Evolutionary conservation across 768 basidiomycete genomes (phyloP), one percentile per base, ranked within the genome.

Genomic region (Tylopilus sp.): DNA sequence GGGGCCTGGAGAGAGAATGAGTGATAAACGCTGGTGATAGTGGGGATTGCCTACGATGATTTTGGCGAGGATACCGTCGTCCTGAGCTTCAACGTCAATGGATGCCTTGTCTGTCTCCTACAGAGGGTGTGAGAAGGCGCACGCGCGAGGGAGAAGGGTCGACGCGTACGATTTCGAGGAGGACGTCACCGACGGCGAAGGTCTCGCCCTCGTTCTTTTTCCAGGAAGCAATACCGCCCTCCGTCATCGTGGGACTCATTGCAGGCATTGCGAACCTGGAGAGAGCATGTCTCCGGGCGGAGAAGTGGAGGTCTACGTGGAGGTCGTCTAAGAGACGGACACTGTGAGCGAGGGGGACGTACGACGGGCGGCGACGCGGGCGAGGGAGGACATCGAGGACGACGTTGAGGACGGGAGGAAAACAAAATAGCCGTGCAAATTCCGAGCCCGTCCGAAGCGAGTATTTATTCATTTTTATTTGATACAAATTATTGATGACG

Each of bases 31-130:
- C 0, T 21, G 16, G 41, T 11, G 12, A 26, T 19, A 11, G 19
- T 9, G 4, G 28, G 17, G 26, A 25, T 75, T 37, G 28, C 91
- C 53, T 74, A 94, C 95, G 50, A 99, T 86, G 61, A 99, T 97
- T 82, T 98, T 98, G 47, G 90, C 95, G 54, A 99, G 76, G 58
- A 98, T 74, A 61, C 97, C 97, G 62, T 99, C 97, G 38, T 98
- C 97, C 76, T 95, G 95, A 10, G 97, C 93, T 75, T 99, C 97
- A 31, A 99, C 96, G 75, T 99, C 97, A 72, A 99, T 98, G 44
- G 94, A 95, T 21, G 97, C 96, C 81, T 99, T 99, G 86, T 99
- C 97, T 49, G 97, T 99, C 87, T 99, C 97, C 93, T 96, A 53
- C 57, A 14, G 52, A 53, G 47, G 42, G 24, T 48, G 38, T 59